Base-by-base conservation (phyloP, 2,329 filamentous ascomycete species). In the Macrophomina tecta region DNA sequence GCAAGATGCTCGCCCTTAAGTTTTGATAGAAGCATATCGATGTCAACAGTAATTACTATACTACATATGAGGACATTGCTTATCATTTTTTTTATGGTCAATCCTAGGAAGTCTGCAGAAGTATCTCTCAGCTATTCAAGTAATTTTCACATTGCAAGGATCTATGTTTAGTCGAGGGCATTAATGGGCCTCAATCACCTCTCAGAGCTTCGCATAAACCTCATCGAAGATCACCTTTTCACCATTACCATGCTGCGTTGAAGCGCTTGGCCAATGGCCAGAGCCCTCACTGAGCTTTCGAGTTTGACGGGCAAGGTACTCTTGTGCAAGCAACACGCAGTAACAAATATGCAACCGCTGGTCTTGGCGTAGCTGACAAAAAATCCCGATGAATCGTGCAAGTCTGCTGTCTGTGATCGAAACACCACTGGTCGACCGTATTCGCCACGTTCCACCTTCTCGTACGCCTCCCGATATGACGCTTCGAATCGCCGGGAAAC, bases 401-500 rank as follows among this genome's bases (percentile, higher is more conserved):
- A 30, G 66, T 83, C 81, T 61, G 79, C 77, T 3, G 78, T 81
- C 48, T 83, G 78, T 8, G 76, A 81, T 18, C 81, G 74, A 0
- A 83, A 66, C 34, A 82, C 72, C 3, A 77, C 75, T 0, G 81
- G 80, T 3, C 72, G 64, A 5, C 81, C 81, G 32, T 82, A 80
- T 4, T 71, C 70, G 3, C 78, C 77, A 2, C 72, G 65, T 8
- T 75, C 67, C 18, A 79, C 72, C 67, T 80, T 79, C 32, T 74
- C 69, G 8, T 72, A 72, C 2, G 76, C 76, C 62, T 80, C 76
- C 4, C 74, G 73, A 69, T 83, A 83, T 36, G 75, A 78, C 38
- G 74, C 78, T 64, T 83, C 81, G 64, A 83, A 83, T 2, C 81
- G 76, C 4, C 81, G 75, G 2, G 78, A 81, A 72, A 82, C 82